Evolutionary conservation across 176 grass and related monocot species (phyloP), one percentile per base, ranked within the genome.

Genomic region (Musa itinerans): DNA sequence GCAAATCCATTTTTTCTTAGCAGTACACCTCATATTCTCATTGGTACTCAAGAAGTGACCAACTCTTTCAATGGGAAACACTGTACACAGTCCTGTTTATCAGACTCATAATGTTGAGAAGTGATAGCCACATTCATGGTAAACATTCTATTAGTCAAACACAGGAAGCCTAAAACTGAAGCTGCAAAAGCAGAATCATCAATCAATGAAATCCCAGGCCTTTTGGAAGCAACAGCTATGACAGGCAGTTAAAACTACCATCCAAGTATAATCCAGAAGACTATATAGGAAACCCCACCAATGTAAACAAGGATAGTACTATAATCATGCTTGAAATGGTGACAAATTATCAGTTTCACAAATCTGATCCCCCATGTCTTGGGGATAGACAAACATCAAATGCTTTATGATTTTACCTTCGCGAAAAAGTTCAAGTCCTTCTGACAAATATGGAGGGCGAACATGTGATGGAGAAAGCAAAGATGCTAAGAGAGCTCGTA

Each of bases 351-450:
- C 14, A 22, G 21, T 8, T 34, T 34, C 20, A 13, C 2, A 66
- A 76, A 27, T 68, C 29, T 34, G 19, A 55, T 19, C 59, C 70
- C 52, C 34, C 34, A 43, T 43, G 34, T 43, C 34, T 43, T 50
- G 74, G 23, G 53, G 50, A 51, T 74, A 29, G 34, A 52, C 29
- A 14, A 43, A 59, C 53, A 78, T 29, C 10, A 20, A 62, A 43
- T 43, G 34, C 34, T 21, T 22, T 23, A 14, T 72, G 22, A 5
- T 1, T 59, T 21, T 90, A 98, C 94, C 94, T 85, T 78, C 87
- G 75, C 72, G 92, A 68, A 93, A 91, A 73, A 91, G 84, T 83
- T 83, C 84, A 74, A 91, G 81, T 62, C 88, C 90, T 80, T 91
- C 81, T 53, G 88, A 85, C 73, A 98, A 89, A 50, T 91, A 82